Evolutionary conservation across 345 rosid species (phyloP).

Genomic region (Stellera chamaejasme): DNA sequence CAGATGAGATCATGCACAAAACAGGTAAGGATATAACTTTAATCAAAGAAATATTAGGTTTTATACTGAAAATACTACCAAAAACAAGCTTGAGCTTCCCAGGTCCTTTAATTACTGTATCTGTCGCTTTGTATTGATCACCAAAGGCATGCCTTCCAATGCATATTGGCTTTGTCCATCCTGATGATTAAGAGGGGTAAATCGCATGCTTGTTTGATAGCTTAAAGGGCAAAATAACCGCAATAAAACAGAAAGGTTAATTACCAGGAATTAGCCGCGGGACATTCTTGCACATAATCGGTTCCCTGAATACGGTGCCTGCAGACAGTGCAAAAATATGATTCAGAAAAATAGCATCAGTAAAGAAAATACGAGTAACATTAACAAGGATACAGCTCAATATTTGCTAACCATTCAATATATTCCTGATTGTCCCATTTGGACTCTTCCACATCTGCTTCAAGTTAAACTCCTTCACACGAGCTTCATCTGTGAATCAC

Average conservation of each 20-base stretch:
- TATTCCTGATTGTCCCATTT: slow-evolving; percentile 93
- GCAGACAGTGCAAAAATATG: slow-evolving; percentile 13
- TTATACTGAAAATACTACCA: slow-evolving; percentile 46
- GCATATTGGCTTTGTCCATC: slow-evolving; percentile 98
- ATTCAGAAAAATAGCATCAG: background rate
- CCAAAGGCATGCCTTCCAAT: slow-evolving; percentile 99
- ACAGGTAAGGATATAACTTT: background rate
- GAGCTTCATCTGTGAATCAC: slow-evolving; percentile 70
- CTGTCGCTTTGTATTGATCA: slow-evolving; percentile 96
- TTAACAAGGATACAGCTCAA: no score
- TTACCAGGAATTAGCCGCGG: slow-evolving; percentile 84
- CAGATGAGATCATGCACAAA: background rate
- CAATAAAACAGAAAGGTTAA: background rate
- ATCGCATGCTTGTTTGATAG: slow-evolving; percentile 9
- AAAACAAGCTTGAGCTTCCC: slow-evolving; percentile 88
- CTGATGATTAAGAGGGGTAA: slow-evolving; percentile 24
- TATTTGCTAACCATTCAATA: slow-evolving; percentile 64
- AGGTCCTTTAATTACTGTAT: slow-evolving; percentile 78
- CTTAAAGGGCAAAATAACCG: background rate
- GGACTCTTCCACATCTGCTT: slow-evolving; percentile 99
- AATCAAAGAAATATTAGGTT: background rate
- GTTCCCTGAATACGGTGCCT: slow-evolving; percentile 99
- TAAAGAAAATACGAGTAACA: no score
- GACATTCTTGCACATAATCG: slow-evolving; percentile 87
- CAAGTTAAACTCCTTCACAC: slow-evolving; percentile 76